Percentiles rank a stretch among this genome's conserved stretches.
Conservation (phyloP, 176 grass and related monocot species). For the Oryza glaberrima region DNA sequence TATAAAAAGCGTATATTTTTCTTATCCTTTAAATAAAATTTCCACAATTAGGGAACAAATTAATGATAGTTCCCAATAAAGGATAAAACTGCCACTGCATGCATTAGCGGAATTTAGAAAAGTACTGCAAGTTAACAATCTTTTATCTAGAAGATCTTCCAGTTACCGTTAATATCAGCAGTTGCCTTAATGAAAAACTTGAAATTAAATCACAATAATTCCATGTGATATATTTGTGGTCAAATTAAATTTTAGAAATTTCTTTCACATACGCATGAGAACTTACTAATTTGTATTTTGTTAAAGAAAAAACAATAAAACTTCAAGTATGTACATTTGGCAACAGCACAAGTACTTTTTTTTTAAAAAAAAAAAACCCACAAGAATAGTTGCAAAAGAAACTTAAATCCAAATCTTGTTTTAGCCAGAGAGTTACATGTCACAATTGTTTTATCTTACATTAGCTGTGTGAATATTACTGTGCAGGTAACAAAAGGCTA, state of each 20-base stretch:
- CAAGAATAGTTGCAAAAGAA: not conserved
- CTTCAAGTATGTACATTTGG: not conserved
- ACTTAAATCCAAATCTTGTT: slow-evolving; percentile 27
- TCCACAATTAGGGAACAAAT: not conserved
- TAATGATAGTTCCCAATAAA: not conserved
- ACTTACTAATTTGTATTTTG: not conserved
- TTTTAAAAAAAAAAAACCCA: not conserved
- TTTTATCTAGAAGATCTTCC: not conserved
- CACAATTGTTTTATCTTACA: slow-evolving; percentile 26
- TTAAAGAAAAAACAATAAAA: not conserved
- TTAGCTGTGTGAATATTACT: slow-evolving; percentile 31
- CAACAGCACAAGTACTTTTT: not conserved
- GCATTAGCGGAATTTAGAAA: not conserved
- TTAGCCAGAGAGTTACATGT: slow-evolving; percentile 25
- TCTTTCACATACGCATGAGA: not conserved
- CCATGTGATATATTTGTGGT: not conserved
- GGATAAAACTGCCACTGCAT: too few species aligned
- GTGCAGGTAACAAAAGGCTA: slow-evolving; percentile 21
- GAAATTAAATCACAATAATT: not conserved
- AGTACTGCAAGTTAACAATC: not conserved
- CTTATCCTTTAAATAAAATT: not conserved
- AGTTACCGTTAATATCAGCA: not conserved
- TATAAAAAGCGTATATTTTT: not conserved
- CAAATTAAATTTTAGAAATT: not conserved
- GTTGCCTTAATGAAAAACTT: not conserved